Percentiles rank a stretch among this genome's conserved stretches.
These are phyloP conservation scores for Candida chilensis DNA, from an alignment of 805 yeast species.

Conservation along the genomic window DNA sequence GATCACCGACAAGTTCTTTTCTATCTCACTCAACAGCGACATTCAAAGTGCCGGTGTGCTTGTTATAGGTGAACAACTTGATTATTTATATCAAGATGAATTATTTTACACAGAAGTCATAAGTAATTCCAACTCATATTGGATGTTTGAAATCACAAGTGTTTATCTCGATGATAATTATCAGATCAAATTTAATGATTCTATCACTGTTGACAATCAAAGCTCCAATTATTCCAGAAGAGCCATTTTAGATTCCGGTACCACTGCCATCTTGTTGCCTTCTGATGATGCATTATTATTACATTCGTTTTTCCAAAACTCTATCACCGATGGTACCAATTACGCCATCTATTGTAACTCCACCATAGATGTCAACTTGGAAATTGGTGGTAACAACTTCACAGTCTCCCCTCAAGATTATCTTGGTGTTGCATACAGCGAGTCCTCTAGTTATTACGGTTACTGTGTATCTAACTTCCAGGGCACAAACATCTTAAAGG, in stretches of 20 bases:
- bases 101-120: conserved; percentile 28
- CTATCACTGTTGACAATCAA: conserved; percentile 5
- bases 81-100: conserved; percentile 27
- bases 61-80: conserved; percentile 28
- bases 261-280: conserved; percentile 52
- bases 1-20: conserved; percentile 30
- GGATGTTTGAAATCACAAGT: conserved; percentile 38
- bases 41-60: conserved; percentile 28
- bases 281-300: conserved; percentile 41
- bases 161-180: conserved; percentile 23
- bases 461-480: conserved; percentile 60
- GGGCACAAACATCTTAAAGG: conserved; percentile 32
- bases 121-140: conserved; percentile 25
- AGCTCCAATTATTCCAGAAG: conserved; percentile 15
- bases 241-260: conserved; percentile 58
- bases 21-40: conserved; percentile 24
- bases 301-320: conserved; percentile 40
- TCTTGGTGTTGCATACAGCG: conserved; percentile 36
- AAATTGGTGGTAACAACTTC: conserved; percentile 36
- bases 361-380: conserved; percentile 26
- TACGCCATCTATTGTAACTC: conserved; percentile 53
- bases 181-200: conserved; percentile 18
- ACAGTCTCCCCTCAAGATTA: conserved; percentile 32
- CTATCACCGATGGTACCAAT: conserved; percentile 52
- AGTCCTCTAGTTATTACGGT: conserved; percentile 24